phyloP scores from a whole-genome alignment of 257 asterid genomes.

The Galeopsis tetrahit region DNA sequence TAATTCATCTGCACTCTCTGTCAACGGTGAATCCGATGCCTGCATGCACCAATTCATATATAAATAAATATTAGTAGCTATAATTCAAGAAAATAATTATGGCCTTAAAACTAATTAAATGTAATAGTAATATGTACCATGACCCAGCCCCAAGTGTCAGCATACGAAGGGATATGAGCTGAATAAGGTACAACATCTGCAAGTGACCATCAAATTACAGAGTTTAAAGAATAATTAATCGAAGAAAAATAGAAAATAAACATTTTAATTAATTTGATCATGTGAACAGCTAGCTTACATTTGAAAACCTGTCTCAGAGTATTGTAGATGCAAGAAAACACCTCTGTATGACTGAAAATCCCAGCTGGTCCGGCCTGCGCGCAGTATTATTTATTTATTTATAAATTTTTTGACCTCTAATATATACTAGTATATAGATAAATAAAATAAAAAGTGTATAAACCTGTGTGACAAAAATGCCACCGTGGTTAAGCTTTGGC shows the following conservation, averaged over 20 bases:
- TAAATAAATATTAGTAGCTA: no score
- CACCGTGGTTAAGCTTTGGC: conserved; percentile 68
- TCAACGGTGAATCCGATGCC: conserved; percentile 80
- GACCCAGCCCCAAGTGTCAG: conserved; percentile 99
- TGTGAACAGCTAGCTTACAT: conserved; percentile 54
- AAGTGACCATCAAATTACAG: conserved; percentile 14
- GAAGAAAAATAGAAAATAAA: background rate
- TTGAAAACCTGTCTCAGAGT: conserved; percentile 90
- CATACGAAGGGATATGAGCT: conserved; percentile 93
- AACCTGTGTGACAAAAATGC: conserved; percentile 96
- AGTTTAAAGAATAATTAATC: background rate
- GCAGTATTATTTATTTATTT: background rate
- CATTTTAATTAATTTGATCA: background rate
- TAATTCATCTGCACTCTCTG: conserved; percentile 56
- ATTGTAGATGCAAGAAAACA: conserved; percentile 88
- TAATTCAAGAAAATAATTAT: no score
- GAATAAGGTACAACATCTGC: conserved; percentile 97
- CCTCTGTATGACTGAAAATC: conserved; percentile 89
- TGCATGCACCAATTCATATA: conserved; percentile 45
- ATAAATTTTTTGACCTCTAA: background rate
- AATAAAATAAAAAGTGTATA: background rate
- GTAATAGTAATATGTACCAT: no score
- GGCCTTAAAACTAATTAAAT: no score
- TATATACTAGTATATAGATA: background rate
- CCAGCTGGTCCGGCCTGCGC: conserved; percentile 99